A percentile compares a stretch with the other conserved stretches of the same genome.
Conservation (phyloP, 352 stramenopile species). For the Phytophthora kernoviae region DNA sequence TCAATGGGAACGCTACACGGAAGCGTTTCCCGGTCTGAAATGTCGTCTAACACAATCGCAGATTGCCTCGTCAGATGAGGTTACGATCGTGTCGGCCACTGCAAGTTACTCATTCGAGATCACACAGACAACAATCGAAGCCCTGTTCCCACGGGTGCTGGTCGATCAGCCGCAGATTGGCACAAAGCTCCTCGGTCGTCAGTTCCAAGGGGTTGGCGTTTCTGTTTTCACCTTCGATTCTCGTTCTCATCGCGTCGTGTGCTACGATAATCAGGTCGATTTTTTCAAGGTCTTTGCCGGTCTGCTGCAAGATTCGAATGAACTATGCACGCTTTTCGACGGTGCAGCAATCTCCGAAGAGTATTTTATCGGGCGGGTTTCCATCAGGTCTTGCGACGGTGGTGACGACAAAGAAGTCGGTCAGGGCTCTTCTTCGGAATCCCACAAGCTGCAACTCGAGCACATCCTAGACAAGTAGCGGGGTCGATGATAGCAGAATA, state of each 20-base stretch:
- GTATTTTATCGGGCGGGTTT: constrained; percentile 41
- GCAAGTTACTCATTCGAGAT: constrained; percentile 48
- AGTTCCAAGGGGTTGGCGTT: constrained; percentile 35
- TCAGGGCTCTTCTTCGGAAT: constrained; percentile 4
- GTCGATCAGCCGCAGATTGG: constrained; percentile 29
- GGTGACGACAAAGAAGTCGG: constrained; percentile 8
- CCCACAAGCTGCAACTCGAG: constrained; percentile 21
- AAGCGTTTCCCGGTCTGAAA: constrained; percentile 36
- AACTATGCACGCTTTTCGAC: constrained; percentile 48
- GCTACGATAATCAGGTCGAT: constrained; percentile 54
- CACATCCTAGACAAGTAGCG: constrained; percentile 19
- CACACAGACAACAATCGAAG: constrained; percentile 42
- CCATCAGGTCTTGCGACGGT: constrained; percentile 4
- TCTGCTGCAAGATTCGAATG: constrained; percentile 43
- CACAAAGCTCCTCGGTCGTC: constrained; percentile 33
- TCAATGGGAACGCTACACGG: constrained; percentile 56
- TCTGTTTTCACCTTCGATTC: constrained; percentile 56
- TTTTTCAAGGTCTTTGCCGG: constrained; percentile 47
- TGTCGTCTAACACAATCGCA: constrained; percentile 30
- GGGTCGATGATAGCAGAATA: neutral
- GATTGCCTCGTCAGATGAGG: constrained; percentile 24
- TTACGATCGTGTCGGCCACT: constrained; percentile 41
- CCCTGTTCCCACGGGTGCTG: constrained; percentile 54
- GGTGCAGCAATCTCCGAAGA: constrained; percentile 50
- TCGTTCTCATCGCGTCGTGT: constrained; percentile 42